Conservation (phyloP, 2,329 filamentous ascomycete genomes). For the Elsinoe necatrix region DNA sequence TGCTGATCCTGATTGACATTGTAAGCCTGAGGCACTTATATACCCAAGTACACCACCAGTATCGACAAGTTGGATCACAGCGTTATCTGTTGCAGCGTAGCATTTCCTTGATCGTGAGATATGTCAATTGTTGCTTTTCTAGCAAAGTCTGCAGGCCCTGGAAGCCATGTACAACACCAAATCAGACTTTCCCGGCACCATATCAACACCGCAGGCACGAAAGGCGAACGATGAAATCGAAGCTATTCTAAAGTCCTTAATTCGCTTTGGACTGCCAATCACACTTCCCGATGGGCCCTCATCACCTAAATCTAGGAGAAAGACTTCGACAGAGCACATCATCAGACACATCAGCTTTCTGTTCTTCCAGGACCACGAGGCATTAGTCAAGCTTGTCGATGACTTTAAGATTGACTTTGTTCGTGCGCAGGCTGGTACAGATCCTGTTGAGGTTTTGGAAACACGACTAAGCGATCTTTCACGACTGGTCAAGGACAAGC, state of each 20-base stretch:
- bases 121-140: background rate
- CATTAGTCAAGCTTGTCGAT: slow-evolving; percentile 15
- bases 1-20: slow-evolving; percentile 3
- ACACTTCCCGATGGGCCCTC: background rate
- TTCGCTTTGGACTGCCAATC: slow-evolving; percentile 14
- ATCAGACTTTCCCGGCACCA: background rate
- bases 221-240: slow-evolving; percentile 18
- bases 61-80: background rate
- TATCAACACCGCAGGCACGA: slow-evolving; percentile 5
- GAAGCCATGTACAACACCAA: background rate
- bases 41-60: background rate
- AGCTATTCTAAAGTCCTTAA: slow-evolving; percentile 6
- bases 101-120: background rate
- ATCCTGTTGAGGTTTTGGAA: background rate
- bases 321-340: slow-evolving; percentile 2
- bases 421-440: background rate
- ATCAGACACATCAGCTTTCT: slow-evolving; percentile 17
- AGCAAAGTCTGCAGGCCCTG: too few relatives aligned
- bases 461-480: slow-evolving; percentile 1
- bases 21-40: slow-evolving; percentile 5
- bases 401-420: slow-evolving; percentile 13
- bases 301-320: slow-evolving; percentile 13
- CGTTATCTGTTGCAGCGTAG: background rate
- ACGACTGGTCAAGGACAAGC: slow-evolving; percentile 11
- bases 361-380: slow-evolving; percentile 17